Evolutionary conservation across 2,329 filamentous ascomycete genomes (phyloP).

Genomic region (Nakataea oryzae): DNA sequence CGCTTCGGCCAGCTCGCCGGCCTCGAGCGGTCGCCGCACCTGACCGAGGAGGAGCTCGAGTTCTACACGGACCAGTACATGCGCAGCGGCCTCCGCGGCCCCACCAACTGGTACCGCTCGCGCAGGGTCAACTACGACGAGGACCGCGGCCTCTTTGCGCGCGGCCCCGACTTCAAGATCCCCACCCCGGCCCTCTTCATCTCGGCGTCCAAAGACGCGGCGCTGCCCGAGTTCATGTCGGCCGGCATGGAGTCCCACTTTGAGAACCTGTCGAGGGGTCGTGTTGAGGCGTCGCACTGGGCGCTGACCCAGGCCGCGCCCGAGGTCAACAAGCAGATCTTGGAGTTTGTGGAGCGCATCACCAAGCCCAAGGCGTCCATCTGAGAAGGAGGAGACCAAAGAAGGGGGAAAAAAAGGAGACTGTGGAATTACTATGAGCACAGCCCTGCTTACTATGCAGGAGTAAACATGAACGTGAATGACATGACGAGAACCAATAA

Average conservation of each 20-base stretch:
- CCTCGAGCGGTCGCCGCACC: slow-evolving; percentile 44
- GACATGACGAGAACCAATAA: background rate
- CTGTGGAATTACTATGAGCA: background rate
- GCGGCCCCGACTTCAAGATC: slow-evolving; percentile 38
- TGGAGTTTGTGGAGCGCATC: slow-evolving; percentile 54
- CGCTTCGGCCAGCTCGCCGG: slow-evolving; percentile 50
- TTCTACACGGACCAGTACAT: slow-evolving; percentile 66
- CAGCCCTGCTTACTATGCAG: background rate
- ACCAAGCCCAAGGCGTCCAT: slow-evolving; percentile 25
- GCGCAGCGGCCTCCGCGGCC: slow-evolving; percentile 65
- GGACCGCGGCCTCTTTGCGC: slow-evolving; percentile 48
- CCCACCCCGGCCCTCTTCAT: slow-evolving; percentile 64
- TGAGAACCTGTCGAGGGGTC: slow-evolving; percentile 49
- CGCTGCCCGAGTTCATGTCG: slow-evolving; percentile 63
- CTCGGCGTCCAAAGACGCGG: slow-evolving; percentile 57
- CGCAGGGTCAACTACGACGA: slow-evolving; percentile 65
- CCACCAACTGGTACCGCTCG: slow-evolving; percentile 82
- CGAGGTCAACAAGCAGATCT: slow-evolving; percentile 59
- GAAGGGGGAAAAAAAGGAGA: background rate
- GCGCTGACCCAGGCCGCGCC: slow-evolving; percentile 63
- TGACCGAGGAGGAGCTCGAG: slow-evolving; percentile 61
- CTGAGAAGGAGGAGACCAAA: slow-evolving; percentile 9
- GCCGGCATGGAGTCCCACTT: slow-evolving; percentile 60
- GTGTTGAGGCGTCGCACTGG: slow-evolving; percentile 72
- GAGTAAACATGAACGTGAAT: background rate